Percentiles rank a stretch among this genome's conserved stretches.
Conservation (phyloP, 208 protist species). For the Porcisia deanei region DNA sequence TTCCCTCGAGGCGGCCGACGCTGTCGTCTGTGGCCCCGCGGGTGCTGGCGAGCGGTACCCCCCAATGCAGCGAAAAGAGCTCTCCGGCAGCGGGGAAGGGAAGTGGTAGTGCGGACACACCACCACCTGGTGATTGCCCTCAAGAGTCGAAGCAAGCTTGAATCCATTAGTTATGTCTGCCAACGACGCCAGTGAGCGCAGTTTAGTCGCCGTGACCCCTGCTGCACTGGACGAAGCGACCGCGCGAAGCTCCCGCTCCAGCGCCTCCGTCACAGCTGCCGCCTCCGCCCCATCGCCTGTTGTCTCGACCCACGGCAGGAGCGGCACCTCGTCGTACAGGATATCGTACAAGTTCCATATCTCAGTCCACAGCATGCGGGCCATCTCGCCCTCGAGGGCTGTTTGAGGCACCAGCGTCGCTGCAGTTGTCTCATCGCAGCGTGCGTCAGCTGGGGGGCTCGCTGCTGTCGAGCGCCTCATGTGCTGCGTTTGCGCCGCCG, state of each 20-base stretch:
- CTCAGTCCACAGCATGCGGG: conserved; percentile 72
- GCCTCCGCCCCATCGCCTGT: neutral
- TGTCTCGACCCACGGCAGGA: conserved; percentile 43
- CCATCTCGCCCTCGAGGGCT: conserved; percentile 4
- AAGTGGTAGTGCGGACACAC: conserved; percentile 75
- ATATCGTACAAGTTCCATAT: conserved; percentile 90
- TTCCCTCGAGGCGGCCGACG: neutral
- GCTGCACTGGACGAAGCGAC: conserved; percentile 1
- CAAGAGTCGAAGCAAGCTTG: conserved; percentile 26
- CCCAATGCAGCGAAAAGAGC: neutral
- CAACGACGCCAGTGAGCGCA: conserved; percentile 17
- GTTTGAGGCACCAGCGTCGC: neutral
- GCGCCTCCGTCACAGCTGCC: conserved; percentile 2
- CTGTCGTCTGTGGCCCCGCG: neutral
- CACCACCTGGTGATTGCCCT: conserved; percentile 35
- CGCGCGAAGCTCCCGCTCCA: conserved; percentile 9
- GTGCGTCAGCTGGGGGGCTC: neutral
- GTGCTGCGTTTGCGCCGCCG: conserved; percentile 5
- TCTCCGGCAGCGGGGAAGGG: conserved; percentile 14
- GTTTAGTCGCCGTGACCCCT: neutral
- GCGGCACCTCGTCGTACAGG: conserved; percentile 71
- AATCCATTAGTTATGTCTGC: conserved; percentile 24
- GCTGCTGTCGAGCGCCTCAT: neutral
- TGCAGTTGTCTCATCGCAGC: neutral
- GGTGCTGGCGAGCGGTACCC: neutral